Conservation (phyloP, 2,329 filamentous ascomycete species). For the Macrophomina tecta region DNA sequence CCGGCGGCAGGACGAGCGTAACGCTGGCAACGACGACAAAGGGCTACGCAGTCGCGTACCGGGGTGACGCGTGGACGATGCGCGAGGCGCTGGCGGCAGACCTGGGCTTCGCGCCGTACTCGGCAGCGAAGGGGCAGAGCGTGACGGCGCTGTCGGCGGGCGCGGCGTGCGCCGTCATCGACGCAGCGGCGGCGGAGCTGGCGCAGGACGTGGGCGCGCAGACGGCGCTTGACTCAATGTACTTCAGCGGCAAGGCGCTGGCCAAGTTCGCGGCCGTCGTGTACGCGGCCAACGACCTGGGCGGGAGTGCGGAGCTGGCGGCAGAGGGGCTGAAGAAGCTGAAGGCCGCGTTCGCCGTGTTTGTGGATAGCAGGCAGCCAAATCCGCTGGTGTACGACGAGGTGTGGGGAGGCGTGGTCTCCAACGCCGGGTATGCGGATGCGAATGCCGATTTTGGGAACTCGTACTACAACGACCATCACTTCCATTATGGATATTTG, state of each 20-base stretch:
- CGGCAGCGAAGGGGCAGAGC: constrained; percentile 57
- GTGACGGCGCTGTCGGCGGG: constrained; percentile 51
- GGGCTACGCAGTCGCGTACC: constrained; percentile 74
- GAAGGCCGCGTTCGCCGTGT: constrained; percentile 59
- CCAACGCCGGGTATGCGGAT: constrained; percentile 76
- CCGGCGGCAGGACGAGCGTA: constrained; percentile 68
- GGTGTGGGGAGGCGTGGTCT: constrained; percentile 83
- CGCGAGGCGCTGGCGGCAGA: constrained; percentile 74
- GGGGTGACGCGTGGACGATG: constrained; percentile 65
- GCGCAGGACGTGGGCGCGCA: constrained; percentile 76
- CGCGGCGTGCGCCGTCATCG: constrained; percentile 65
- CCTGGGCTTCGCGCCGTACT: constrained; percentile 84
- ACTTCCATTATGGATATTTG: constrained; percentile 67
- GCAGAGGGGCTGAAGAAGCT: constrained; percentile 58
- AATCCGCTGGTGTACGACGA: constrained; percentile 64
- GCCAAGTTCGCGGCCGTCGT: constrained; percentile 54
- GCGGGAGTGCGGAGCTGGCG: constrained; percentile 63
- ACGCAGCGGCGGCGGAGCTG: constrained; percentile 73
- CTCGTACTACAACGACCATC: constrained; percentile 76
- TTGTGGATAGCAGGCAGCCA: constrained; percentile 50
- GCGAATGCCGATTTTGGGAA: constrained; percentile 86
- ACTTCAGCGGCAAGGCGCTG: constrained; percentile 51
- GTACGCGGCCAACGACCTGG: constrained; percentile 59
- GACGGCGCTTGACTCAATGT: constrained; percentile 82
- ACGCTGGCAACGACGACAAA: constrained; percentile 84